Evolutionary conservation across 1,284 basidiomycete genomes (phyloP).

Genomic region (Neolentinus lepideus): DNA sequence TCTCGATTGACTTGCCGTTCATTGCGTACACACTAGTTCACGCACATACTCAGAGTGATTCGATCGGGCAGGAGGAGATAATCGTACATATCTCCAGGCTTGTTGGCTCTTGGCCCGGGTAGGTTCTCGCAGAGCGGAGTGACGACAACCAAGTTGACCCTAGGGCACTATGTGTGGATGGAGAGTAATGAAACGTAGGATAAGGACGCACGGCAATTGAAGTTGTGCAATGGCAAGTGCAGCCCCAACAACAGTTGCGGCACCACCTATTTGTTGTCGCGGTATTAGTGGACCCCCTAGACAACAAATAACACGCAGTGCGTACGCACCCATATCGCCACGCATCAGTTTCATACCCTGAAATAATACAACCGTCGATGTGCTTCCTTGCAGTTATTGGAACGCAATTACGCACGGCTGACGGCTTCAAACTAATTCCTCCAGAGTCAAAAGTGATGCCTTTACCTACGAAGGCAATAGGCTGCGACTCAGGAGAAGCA

Average conservation of each 20-base stretch:
- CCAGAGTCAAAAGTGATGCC: constrained; percentile 88
- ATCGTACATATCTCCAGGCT: constrained; percentile 77
- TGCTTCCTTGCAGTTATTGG: background rate
- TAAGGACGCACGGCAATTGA: constrained; percentile 53
- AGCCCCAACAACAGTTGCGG: constrained; percentile 71
- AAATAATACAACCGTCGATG: background rate
- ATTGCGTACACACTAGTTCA: constrained; percentile 67
- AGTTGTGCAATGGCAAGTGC: constrained; percentile 79
- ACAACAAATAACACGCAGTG: background rate
- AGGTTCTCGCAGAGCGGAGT: constrained; percentile 85
- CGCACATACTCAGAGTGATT: too few species aligned
- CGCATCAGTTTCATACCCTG: constrained; percentile 79
- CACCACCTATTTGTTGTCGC: constrained; percentile 49
- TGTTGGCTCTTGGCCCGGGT: constrained; percentile 80
- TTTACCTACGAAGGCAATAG: constrained; percentile 81
- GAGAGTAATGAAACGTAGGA: background rate
- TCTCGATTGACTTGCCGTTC: constrained; percentile 84
- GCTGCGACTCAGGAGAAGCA: constrained; percentile 46
- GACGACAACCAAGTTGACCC: constrained; percentile 69
- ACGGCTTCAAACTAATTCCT: constrained; percentile 83
- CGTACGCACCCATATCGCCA: constrained; percentile 67
- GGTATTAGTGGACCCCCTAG: too few species aligned
- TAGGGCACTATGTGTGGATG: constrained; percentile 18
- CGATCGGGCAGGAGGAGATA: background rate
- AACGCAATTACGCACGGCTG: constrained; percentile 42